A percentile compares a stretch with the other conserved stretches of the same genome.
These are phyloP conservation scores for Verticillium isaacii DNA, from an alignment of 2,329 filamentous ascomycete species.

Conservation along the genomic window DNA sequence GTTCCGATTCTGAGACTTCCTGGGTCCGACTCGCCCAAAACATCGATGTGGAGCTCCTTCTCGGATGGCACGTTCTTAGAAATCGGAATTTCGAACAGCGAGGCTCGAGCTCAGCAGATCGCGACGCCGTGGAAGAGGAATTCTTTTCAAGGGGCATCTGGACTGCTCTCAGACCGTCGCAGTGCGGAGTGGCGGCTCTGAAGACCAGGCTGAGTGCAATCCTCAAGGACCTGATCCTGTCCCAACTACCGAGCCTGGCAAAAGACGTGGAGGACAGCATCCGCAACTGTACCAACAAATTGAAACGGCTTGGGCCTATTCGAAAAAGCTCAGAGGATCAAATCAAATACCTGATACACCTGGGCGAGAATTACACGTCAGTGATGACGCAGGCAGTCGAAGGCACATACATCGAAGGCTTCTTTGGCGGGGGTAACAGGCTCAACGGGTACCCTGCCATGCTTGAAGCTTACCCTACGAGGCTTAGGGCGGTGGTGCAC, in stretches of 20 bases:
- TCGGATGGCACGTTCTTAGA: constrained; percentile 50
- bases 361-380: constrained; percentile 38
- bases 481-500: constrained; percentile 51
- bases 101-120: constrained; percentile 26
- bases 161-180: constrained; percentile 24
- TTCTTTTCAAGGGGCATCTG: constrained; percentile 41
- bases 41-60: constrained; percentile 37
- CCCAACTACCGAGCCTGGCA: constrained; percentile 26
- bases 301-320: constrained; percentile 44
- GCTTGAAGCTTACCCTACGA: constrained; percentile 28
- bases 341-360: constrained; percentile 36
- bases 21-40: constrained; percentile 40
- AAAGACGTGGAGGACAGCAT: constrained; percentile 20
- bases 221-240: constrained; percentile 39
- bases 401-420: constrained; percentile 46
- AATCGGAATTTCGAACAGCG: constrained; percentile 26
- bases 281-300: constrained; percentile 22
- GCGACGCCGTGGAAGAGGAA: constrained; percentile 31
- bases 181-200: constrained; percentile 43
- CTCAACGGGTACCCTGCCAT: constrained; percentile 31
- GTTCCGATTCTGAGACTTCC: constrained; percentile 32
- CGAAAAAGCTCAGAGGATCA: constrained; percentile 43
- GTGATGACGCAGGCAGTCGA: constrained; percentile 40
- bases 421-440: constrained; percentile 38
- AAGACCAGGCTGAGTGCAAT: constrained; percentile 44